Evolutionary conservation across 2,329 filamentous ascomycete species (phyloP).

Genomic region (Xylaria hypoxylon): DNA sequence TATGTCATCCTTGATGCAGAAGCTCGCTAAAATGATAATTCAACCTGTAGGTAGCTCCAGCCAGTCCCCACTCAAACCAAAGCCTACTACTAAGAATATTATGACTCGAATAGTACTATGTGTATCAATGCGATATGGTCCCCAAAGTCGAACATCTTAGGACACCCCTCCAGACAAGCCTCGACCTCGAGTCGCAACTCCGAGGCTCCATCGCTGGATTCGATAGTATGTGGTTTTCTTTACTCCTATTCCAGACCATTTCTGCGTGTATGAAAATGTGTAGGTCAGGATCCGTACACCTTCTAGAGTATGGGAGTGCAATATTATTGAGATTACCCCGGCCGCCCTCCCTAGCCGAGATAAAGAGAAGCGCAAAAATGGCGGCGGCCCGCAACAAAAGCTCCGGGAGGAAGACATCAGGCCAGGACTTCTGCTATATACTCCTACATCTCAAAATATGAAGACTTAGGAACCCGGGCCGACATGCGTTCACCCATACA

Average conservation of each 20-base stretch:
- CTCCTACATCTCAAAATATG: no score
- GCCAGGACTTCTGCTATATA: no score
- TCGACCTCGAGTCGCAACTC: slow-evolving; percentile 68
- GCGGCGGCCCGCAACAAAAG: no score
- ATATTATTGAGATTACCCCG: no score
- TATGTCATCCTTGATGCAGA: slow-evolving; percentile 65
- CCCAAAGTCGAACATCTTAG: slow-evolving; percentile 70
- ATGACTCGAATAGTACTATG: slow-evolving; percentile 65
- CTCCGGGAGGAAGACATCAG: no score
- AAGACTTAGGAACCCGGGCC: no score
- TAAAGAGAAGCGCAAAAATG: no score
- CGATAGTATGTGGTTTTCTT: slow-evolving; percentile 53
- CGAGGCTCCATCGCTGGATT: slow-evolving; percentile 72
- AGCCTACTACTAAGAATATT: background rate
- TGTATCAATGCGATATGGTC: slow-evolving; percentile 75
- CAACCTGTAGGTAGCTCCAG: slow-evolving; percentile 60
- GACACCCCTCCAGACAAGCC: slow-evolving; percentile 68
- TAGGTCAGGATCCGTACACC: no score
- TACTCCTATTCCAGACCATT: background rate
- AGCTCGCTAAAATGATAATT: slow-evolving; percentile 67
- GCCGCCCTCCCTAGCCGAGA: no score
- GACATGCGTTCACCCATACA: no score
- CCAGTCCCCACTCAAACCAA: background rate
- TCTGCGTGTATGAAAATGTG: no score
- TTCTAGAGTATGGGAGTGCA: no score